phyloP scores from a whole-genome alignment of 2,329 filamentous ascomycete genomes.

The Fusarium sororula region DNA sequence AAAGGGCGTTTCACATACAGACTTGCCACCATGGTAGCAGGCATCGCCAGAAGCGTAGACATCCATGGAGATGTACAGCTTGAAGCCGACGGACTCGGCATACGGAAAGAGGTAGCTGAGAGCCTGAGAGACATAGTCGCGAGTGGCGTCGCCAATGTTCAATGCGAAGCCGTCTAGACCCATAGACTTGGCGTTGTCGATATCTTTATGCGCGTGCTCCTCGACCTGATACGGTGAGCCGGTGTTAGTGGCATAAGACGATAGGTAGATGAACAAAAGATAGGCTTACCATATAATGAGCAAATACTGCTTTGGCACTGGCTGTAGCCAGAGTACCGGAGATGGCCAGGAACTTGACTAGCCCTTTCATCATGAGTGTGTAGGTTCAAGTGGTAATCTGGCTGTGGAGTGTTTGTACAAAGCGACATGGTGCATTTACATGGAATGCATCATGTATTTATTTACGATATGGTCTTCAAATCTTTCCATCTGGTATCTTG shows the following conservation, averaged over 20 bases:
- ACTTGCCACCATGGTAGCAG: background rate
- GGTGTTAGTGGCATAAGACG: too few species aligned
- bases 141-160: background rate
- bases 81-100: background rate
- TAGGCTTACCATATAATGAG: background rate
- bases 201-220: background rate
- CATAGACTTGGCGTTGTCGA: background rate
- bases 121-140: background rate
- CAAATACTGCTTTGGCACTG: background rate
- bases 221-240: background rate
- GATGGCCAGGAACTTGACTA: background rate
- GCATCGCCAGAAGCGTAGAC: background rate
- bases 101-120: background rate
- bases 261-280: rapidly evolving
- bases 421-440: background rate
- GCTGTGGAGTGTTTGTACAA: background rate
- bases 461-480: too few species aligned
- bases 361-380: background rate
- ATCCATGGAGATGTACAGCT: background rate
- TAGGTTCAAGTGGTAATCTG: too few species aligned
- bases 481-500: too few species aligned
- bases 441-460: too few species aligned
- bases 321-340: background rate
- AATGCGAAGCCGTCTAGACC: background rate
- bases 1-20: background rate